These are phyloP conservation scores for Fusarium subglutinans DNA, from an alignment of 2,329 filamentous ascomycete genomes.

Conservation along the genomic window DNA sequence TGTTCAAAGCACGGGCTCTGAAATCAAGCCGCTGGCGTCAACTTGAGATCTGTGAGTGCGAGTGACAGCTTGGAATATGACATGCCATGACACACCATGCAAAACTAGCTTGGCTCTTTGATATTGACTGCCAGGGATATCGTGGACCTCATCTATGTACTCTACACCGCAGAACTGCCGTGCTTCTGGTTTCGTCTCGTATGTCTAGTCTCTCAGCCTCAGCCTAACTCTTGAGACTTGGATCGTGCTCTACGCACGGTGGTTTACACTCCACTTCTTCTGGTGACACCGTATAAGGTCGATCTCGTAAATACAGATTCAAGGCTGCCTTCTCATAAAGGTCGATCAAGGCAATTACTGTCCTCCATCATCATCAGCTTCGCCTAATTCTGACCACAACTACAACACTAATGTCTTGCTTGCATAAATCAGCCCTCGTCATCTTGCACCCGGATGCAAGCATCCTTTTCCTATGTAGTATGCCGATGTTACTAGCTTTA, in stretches of 20 bases:
- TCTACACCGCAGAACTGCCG: background rate
- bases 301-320: slow-evolving; percentile 1
- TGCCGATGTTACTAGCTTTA: slow-evolving; percentile 20
- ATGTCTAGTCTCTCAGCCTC: background rate
- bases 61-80: slow-evolving; percentile 6
- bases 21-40: slow-evolving; percentile 19
- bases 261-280: background rate
- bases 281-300: background rate
- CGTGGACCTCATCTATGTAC: background rate
- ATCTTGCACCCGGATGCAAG: slow-evolving; percentile 29
- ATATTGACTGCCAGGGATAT: background rate
- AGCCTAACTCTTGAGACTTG: background rate
- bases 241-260: slow-evolving; percentile 10
- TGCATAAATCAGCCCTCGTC: slow-evolving; percentile 32
- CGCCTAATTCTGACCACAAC: background rate
- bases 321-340: background rate
- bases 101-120: background rate
- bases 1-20: background rate
- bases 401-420: slow-evolving; percentile 17
- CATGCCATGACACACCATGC: background rate
- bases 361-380: background rate
- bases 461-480: background rate
- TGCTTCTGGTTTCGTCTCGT: background rate
- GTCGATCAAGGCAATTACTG: background rate
- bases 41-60: slow-evolving; percentile 1